Evolutionary conservation across 352 stramenopile species (phyloP).

Genomic region (Poterioochromonas sp.): DNA sequence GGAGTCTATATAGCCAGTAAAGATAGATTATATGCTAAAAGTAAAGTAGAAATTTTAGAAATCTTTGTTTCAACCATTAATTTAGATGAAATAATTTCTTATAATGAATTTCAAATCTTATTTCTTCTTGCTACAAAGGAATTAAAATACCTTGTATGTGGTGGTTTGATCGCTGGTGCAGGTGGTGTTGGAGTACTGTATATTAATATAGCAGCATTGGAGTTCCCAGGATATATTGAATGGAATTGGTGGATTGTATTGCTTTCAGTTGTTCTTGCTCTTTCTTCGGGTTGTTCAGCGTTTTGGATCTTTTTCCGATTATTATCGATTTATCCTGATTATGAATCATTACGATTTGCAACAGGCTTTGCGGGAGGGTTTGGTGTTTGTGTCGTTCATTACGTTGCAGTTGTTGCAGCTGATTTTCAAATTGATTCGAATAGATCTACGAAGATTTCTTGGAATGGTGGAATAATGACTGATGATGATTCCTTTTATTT

Average conservation of each 20-base stretch:
- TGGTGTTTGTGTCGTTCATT: too few species aligned
- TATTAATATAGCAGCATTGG: not conserved
- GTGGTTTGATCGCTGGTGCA: not conserved
- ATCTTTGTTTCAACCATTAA: not conserved
- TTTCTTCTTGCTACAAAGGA: not conserved
- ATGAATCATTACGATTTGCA: not conserved
- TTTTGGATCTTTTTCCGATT: not conserved
- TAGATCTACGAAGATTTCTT: too few species aligned
- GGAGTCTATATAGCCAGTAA: too few species aligned
- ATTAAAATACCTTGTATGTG: not conserved
- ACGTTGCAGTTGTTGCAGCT: too few species aligned
- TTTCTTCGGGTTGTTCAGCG: not conserved
- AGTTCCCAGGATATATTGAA: not conserved
- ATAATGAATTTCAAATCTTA: not conserved
- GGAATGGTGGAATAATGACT: too few species aligned
- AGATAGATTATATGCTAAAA: conserved; percentile 6
- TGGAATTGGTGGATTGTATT: not conserved
- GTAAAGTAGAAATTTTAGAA: not conserved
- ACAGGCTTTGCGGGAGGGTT: not conserved
- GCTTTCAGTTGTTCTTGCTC: not conserved
- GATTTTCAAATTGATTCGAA: too few species aligned
- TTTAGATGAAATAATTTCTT: too few species aligned
- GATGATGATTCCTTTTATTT: too few species aligned
- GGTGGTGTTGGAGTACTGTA: not conserved
- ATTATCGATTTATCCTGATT: not conserved